Percentiles rank a stretch among this genome's conserved stretches.
Conservation (phyloP, 352 stramenopile species). For the Globisporangium cederbergense region DNA sequence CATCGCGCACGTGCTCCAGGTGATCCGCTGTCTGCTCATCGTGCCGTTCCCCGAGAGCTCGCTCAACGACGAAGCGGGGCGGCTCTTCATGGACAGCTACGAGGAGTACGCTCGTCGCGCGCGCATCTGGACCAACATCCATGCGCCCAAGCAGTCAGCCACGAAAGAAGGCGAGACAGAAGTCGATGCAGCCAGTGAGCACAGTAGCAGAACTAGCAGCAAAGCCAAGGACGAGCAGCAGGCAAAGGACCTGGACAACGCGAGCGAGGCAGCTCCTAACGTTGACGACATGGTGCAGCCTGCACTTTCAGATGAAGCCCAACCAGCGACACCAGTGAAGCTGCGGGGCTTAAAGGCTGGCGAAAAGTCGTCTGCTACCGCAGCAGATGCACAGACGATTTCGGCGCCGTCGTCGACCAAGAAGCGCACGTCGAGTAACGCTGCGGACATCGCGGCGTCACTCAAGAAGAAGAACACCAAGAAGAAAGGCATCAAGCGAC, state of each 20-base stretch:
- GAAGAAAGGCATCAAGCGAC: constrained; percentile 71
- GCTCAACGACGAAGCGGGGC: constrained; percentile 98
- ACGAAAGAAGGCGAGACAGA: constrained; percentile 19
- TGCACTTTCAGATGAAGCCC: not conserved
- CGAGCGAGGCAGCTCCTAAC: not conserved
- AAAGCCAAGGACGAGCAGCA: constrained; percentile 10
- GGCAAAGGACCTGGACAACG: not conserved
- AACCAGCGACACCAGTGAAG: constrained; percentile 12
- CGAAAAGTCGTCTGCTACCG: not conserved
- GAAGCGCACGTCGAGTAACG: constrained; percentile 43
- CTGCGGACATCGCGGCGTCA: constrained; percentile 15
- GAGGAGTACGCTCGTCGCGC: constrained; percentile 93
- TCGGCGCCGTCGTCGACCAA: constrained; percentile 28
- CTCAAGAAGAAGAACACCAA: constrained; percentile 70
- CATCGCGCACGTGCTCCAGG: constrained; percentile 95
- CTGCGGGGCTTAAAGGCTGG: not conserved
- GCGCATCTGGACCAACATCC: constrained; percentile 88
- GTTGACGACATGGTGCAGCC: not conserved
- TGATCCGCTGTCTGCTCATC: constrained; percentile 99
- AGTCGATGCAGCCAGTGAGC: not conserved
- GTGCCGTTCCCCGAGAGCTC: constrained; percentile 98
- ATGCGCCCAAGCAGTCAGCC: constrained; percentile 58
- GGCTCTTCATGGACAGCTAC: constrained; percentile 99
- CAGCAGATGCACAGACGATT: constrained; percentile 1
- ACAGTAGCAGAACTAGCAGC: not conserved